Percentiles rank a stretch among this genome's conserved stretches.
Evolutionary conservation across 257 asterid species (phyloP).

Genomic region (Fraxinus americana): DNA sequence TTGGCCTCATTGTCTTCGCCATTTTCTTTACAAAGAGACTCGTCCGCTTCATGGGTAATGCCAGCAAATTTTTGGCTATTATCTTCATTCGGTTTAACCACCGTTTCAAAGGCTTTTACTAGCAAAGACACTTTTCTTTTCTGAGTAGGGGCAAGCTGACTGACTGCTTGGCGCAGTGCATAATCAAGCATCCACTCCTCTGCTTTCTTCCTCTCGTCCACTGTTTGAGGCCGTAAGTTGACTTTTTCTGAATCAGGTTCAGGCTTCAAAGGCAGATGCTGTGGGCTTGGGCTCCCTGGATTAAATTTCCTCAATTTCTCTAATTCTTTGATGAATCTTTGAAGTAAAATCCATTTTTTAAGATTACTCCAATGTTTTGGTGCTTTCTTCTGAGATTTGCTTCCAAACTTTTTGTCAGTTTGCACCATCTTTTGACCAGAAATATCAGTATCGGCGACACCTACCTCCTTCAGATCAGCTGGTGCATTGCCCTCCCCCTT

Average conservation of each 20-base stretch:
- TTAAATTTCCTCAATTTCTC: constrained; percentile 75
- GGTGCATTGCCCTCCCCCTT: constrained; percentile 8
- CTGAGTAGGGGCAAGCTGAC: constrained; percentile 92
- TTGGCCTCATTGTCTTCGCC: not conserved
- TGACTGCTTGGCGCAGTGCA: constrained; percentile 87
- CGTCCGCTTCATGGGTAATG: constrained; percentile 9
- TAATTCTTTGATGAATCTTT: constrained; percentile 73
- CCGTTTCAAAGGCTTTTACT: constrained; percentile 93
- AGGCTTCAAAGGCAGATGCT: constrained; percentile 46
- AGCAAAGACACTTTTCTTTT: constrained; percentile 80
- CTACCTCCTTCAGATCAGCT: constrained; percentile 25
- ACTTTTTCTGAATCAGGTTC: constrained; percentile 70
- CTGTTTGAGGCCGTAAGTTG: constrained; percentile 56
- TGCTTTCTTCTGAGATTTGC: constrained; percentile 60
- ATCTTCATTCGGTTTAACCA: constrained; percentile 56
- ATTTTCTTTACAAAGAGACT: constrained; percentile 12
- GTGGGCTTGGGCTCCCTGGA: constrained; percentile 62
- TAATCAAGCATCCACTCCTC: constrained; percentile 99
- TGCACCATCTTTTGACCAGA: constrained; percentile 26
- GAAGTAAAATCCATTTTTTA: constrained; percentile 92
- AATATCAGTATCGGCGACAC: constrained; percentile 13
- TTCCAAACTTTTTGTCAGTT: constrained; percentile 27
- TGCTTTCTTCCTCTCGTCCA: constrained; percentile 61
- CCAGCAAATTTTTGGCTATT: not conserved
- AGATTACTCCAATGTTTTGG: constrained; percentile 95